A percentile compares a stretch with the other conserved stretches of the same genome.
phyloP scores from a whole-genome alignment of 768 basidiomycete genomes.

The Amanita phalloides region DNA sequence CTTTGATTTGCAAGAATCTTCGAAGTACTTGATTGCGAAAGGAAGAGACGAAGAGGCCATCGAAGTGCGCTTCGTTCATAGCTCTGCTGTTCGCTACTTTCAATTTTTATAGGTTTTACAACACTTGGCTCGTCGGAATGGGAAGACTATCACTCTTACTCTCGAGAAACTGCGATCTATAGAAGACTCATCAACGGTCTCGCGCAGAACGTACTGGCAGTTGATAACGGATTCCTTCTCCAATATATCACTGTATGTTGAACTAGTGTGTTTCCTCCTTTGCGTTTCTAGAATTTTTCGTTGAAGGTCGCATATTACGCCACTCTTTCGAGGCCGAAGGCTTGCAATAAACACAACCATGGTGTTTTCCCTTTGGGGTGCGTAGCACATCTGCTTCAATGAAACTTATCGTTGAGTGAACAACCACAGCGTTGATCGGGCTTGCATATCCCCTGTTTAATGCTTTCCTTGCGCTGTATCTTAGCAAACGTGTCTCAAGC shows the following conservation, averaged over 20 bases:
- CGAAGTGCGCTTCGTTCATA: slow-evolving; percentile 16
- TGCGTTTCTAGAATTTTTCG: not conserved
- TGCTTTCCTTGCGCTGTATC: slow-evolving; percentile 39
- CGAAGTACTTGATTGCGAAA: slow-evolving; percentile 49
- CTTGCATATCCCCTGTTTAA: slow-evolving; percentile 46
- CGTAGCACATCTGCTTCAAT: slow-evolving; percentile 5
- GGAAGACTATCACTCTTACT: slow-evolving; percentile 32
- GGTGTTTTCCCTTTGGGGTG: slow-evolving; percentile 43
- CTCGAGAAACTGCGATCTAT: slow-evolving; percentile 29
- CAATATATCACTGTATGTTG: slow-evolving; percentile 26
- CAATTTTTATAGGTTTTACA: slow-evolving; percentile 27
- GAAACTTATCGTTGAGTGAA: not conserved
- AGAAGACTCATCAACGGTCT: slow-evolving; percentile 9
- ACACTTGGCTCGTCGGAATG: slow-evolving; percentile 37
- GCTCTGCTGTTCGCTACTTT: not conserved
- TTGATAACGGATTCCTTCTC: slow-evolving; percentile 24
- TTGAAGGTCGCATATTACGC: slow-evolving; percentile 35
- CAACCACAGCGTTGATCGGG: slow-evolving; percentile 19
- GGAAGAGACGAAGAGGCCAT: slow-evolving; percentile 49
- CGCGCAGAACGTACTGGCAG: slow-evolving; percentile 16
- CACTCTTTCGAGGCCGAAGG: slow-evolving; percentile 34
- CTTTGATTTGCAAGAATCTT: slow-evolving; percentile 50
- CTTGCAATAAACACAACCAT: slow-evolving; percentile 35
- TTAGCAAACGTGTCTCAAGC: slow-evolving; percentile 22
- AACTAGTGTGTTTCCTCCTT: not conserved